These are phyloP conservation scores for Gnomoniopsis sp. DNA, from an alignment of 2,329 filamentous ascomycete species.

Conservation along the genomic window DNA sequence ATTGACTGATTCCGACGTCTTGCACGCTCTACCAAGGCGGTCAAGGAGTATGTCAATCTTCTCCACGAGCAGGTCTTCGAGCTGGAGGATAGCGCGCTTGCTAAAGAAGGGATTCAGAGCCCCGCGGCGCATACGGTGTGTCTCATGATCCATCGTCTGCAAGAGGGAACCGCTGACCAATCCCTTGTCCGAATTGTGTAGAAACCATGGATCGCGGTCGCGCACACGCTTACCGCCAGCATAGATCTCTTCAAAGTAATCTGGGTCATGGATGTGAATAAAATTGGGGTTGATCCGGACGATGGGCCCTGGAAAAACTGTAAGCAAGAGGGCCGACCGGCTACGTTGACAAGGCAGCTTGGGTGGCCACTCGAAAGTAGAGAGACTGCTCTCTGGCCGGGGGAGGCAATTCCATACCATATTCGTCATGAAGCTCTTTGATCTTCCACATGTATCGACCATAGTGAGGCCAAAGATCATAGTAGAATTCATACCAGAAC, in stretches of 20 bases:
- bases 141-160: background rate
- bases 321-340: too few species aligned
- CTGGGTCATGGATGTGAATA: constrained; percentile 1
- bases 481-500: background rate
- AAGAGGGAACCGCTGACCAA: background rate
- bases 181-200: background rate
- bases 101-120: background rate
- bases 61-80: background rate
- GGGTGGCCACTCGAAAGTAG: too few species aligned
- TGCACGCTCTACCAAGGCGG: background rate
- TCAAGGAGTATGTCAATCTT: background rate
- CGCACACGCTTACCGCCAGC: background rate
- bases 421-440: background rate
- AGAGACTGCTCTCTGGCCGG: too few species aligned
- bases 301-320: background rate
- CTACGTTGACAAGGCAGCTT: too few species aligned
- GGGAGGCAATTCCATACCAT: too few species aligned
- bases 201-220: background rate
- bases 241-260: background rate
- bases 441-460: background rate
- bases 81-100: background rate
- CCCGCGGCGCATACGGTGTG: background rate
- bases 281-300: background rate
- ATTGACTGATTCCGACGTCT: background rate
- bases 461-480: background rate